These are phyloP conservation scores for Pleurotus tuber-regium DNA, from an alignment of 768 basidiomycete species.

Conservation along the genomic window DNA sequence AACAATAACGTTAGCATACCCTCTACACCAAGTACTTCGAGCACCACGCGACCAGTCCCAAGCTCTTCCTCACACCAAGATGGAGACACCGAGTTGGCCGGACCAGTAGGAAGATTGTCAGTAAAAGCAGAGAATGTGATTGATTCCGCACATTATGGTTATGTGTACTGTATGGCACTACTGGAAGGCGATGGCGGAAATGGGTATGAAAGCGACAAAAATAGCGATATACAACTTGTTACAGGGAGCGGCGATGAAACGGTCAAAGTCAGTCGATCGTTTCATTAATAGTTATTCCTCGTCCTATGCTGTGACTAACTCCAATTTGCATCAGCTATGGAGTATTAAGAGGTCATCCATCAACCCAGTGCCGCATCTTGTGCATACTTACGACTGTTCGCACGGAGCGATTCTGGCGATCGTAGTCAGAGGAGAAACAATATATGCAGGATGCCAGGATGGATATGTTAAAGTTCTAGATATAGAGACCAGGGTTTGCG, in stretches of 20 bases:
- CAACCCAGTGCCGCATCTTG: conserved; percentile 32
- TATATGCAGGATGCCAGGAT: conserved; percentile 93
- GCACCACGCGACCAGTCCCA: too few relatives aligned
- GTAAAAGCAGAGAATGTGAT: conserved; percentile 72
- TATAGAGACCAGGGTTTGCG: conserved; percentile 82
- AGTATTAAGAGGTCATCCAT: conserved; percentile 43
- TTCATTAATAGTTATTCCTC: neutral
- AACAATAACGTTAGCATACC: conserved; percentile 40
- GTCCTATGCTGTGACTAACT: neutral
- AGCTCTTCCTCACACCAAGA: neutral
- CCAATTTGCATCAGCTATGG: conserved; percentile 69
- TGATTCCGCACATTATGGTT: conserved; percentile 92
- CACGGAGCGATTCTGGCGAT: conserved; percentile 86
- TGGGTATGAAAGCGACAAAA: too few relatives aligned
- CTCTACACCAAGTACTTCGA: neutral
- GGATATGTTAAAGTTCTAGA: conserved; percentile 92
- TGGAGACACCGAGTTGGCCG: conserved; percentile 22
- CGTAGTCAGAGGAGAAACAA: conserved; percentile 67
- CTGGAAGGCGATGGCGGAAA: conserved; percentile 19
- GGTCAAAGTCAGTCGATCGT: conserved; percentile 59
- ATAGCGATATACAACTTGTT: conserved; percentile 60
- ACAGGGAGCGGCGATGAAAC: conserved; percentile 92
- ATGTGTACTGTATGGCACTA: conserved; percentile 76
- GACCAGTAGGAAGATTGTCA: conserved; percentile 41
- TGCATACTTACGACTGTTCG: conserved; percentile 68